Base-by-base conservation (phyloP, 2,329 filamentous ascomycete genomes). In the Cercospora nicotianae region DNA sequence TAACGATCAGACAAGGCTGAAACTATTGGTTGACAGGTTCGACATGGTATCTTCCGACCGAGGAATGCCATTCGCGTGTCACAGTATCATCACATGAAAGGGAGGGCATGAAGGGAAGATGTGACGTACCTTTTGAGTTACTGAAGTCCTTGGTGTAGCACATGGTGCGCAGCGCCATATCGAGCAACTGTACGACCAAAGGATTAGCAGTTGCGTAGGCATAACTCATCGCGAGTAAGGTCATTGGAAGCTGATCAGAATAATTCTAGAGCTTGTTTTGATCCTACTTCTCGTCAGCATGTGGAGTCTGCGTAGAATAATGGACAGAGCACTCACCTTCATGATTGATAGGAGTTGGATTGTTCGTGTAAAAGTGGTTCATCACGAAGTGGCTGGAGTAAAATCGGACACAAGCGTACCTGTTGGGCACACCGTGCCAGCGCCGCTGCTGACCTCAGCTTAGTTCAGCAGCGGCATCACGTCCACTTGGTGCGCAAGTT, bases 1-100 rank as follows among this genome's bases (percentile, higher is more conserved):
- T 36, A n/a, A 57, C 18, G 20, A 80, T 89, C 87, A 89, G 87
- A 89, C 87, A 89, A 89, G 87, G 87, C 87, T 89, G 87, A 89
- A 89, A 89, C 87, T 89, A 87, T 79, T 69, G 71, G 79, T 78
- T 80, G 83, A 87, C 85, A 86, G 82, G 62, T 83, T 86, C 86
- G 84, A 88, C 87, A 89, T 85, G 80, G 79, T 82, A 59, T 80
- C 80, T 89, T 89, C 86, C 84, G 87, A 83, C 85, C 85, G 87
- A 89, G 87, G 87, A 89, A 89, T 89, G 86, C 87, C 87, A 83
- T 67, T 84, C 66, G 63, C 64, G 45, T 87, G 86, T 89, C 87
- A 80, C 82, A 80, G 80, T 79, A 84, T 89, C 86, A 89, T 89
- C 87, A 89, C 81, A 78, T 45, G 67, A 69, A 60, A 58, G 51